These are phyloP conservation scores for Boletus subcaerulescens DNA, from an alignment of 768 basidiomycete genomes.

Conservation along the genomic window DNA sequence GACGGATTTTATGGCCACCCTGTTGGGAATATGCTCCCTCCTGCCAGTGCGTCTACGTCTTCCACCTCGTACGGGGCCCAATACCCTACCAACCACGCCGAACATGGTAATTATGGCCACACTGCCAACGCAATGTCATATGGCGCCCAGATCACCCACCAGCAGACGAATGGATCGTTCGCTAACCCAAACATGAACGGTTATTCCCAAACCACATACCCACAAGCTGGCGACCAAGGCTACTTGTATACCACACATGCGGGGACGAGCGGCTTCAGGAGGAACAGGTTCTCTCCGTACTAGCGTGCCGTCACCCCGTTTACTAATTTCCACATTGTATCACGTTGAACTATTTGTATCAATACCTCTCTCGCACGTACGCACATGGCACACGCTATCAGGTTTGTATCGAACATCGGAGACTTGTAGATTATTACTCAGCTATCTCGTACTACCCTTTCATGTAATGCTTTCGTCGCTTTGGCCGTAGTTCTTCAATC, in stretches of 20 bases:
- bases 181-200: not conserved
- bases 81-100: too few relatives aligned
- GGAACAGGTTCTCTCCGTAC: too few relatives aligned
- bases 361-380: not conserved
- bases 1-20: too few relatives aligned
- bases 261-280: not conserved
- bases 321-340: too few relatives aligned
- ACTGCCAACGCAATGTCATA: not conserved
- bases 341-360: not conserved
- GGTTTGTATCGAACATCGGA: too few relatives aligned
- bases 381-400: too few relatives aligned
- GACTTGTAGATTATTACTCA: not conserved
- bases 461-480: too few relatives aligned
- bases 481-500: not conserved
- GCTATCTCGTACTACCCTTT: not conserved
- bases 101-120: not conserved
- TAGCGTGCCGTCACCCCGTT: too few relatives aligned
- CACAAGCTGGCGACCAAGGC: not conserved
- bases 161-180: not conserved
- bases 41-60: constrained; percentile 4
- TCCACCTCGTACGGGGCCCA: too few relatives aligned
- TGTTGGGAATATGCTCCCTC: too few relatives aligned
- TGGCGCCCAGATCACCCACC: not conserved
- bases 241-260: not conserved
- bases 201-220: not conserved